Evolutionary conservation across 192 early-diverging fungal species (phyloP).

Genomic region (Coemansia sp.): DNA sequence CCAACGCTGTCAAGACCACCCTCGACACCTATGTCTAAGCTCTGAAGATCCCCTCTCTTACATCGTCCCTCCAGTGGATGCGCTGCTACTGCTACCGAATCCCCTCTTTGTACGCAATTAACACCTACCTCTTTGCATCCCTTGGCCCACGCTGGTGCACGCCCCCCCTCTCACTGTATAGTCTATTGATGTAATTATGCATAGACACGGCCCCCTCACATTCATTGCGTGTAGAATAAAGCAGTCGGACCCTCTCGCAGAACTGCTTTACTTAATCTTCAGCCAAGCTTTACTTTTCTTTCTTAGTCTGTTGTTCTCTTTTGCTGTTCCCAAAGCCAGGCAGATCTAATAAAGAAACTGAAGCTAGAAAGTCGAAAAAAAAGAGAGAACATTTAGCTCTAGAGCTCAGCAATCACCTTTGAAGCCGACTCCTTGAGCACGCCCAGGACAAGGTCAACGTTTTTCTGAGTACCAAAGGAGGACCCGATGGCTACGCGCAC

Average conservation of each 20-base stretch:
- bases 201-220: background rate
- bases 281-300: background rate
- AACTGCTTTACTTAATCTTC: background rate
- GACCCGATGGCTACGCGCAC: conserved; percentile 42
- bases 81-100: background rate
- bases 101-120: background rate
- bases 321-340: background rate
- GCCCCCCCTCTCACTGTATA: conserved; percentile 1
- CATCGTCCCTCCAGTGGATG: conserved; percentile 4
- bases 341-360: background rate
- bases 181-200: background rate
- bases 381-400: background rate
- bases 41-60: background rate
- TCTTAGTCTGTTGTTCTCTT: background rate
- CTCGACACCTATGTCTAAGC: conserved; percentile 55
- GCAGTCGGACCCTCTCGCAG: background rate
- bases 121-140: background rate
- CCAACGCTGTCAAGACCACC: conserved; percentile 56
- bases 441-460: conserved; percentile 15
- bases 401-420: conserved; percentile 5
- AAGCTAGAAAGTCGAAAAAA: conserved; percentile 3
- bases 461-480: conserved; percentile 15
- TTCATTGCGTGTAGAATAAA: conserved; percentile 9
- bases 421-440: conserved; percentile 14
- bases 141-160: conserved; percentile 3